Evolutionary conservation across 2,329 filamentous ascomycete species (phyloP), one percentile per base, ranked within the genome.

Genomic region (Pseudogymnoascus sp.): DNA sequence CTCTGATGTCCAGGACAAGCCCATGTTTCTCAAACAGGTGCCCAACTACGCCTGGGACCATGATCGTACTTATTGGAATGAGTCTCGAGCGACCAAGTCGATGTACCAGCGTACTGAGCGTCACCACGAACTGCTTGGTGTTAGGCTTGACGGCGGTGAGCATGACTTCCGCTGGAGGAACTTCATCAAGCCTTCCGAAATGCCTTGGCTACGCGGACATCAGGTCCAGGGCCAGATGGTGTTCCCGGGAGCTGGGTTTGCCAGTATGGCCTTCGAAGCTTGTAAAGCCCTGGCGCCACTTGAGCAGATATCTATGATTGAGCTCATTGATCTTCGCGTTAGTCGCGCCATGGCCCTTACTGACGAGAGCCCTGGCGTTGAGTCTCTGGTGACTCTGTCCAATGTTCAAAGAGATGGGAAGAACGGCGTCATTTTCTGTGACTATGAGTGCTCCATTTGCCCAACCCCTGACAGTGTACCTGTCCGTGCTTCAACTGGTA

Each of bases 241-340:
- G 14, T 70, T 82, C 7, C 80, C 80, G 1, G 78, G 76, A 2
- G 79, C 80, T 1, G 79, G 75, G 0, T 82, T 81, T 66, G 75
- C 77, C 37, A 64, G 77, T 53, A 80, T 81, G 76, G 78, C 77
- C 1, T 66, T 80, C 6, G 79, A 81, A 56, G 79, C 79, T 2
- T 75, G 76, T 25, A 53, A 53, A 11, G 7, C 46, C 1, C 71
- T 68, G 2, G n/a, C 9, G 3, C 14, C 14, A 18, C 7, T 2
- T 5, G 9, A 16, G 23, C 23, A n/a, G 14, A 16, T 53, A n/a
- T 16, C 14, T n/a, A 16, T 53, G 46, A 53, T 53, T 11, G 66
- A 68, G 34, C 14, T 68, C 3, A 12, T 11, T 2, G 62, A 67
- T 42, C 59, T 68, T 3, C 12, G 9, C 59, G 64, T 68, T 18